A percentile compares a stretch with the other conserved stretches of the same genome.
These are phyloP conservation scores for Lipomyces sp. DNA, from an alignment of 805 yeast species.

Conservation along the genomic window DNA sequence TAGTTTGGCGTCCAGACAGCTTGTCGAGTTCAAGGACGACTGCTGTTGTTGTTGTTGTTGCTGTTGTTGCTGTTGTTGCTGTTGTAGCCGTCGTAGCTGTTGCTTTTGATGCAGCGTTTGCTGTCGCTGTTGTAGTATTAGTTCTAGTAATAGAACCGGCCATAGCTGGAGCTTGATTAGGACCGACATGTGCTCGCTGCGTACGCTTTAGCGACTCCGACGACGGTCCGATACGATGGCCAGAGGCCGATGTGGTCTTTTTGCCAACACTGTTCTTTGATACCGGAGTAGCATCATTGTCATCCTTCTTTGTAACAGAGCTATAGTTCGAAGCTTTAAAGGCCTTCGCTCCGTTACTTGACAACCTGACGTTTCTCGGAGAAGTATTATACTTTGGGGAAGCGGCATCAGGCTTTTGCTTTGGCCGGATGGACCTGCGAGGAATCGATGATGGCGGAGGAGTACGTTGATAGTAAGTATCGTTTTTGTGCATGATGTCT, in stretches of 20 bases:
- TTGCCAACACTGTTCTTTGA: neutral
- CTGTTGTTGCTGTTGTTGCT: neutral
- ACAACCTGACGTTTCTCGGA: neutral
- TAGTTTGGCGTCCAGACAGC: neutral
- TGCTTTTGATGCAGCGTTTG: neutral
- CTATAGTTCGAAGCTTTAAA: neutral
- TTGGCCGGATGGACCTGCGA: neutral
- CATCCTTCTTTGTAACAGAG: neutral
- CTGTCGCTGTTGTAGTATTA: neutral
- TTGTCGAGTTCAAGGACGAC: neutral
- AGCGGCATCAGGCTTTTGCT: neutral
- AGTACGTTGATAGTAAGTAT: neutral
- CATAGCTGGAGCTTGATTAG: neutral
- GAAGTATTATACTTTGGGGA: neutral
- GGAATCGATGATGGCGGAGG: neutral
- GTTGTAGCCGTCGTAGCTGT: neutral
- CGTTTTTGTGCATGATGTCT: neutral
- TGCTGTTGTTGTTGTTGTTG: too few relatives aligned
- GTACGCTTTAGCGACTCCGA: neutral
- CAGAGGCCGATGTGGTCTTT: neutral
- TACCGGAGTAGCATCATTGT: neutral
- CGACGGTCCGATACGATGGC: too few relatives aligned
- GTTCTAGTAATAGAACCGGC: neutral
- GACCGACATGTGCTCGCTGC: neutral
- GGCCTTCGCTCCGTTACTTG: constrained; percentile 1